These are phyloP conservation scores for Carex sylvatica DNA, from an alignment of 202 grass and related monocot genomes.

Conservation along the genomic window DNA sequence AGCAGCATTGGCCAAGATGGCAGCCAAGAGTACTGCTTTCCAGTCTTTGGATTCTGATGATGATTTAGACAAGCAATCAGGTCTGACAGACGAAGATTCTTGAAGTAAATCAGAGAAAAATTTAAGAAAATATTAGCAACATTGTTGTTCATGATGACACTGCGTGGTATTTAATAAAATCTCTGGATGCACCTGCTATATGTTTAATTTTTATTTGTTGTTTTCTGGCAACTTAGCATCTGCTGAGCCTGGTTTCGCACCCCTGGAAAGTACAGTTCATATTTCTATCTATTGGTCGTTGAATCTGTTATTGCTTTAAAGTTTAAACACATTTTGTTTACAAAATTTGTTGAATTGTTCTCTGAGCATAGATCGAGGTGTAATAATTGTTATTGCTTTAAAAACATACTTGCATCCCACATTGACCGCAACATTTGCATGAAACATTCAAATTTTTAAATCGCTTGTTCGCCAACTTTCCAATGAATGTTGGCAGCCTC, in stretches of 20 bases:
- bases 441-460: background rate
- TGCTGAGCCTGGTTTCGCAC: background rate
- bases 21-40: conserved; percentile 26
- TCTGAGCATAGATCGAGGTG: background rate
- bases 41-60: conserved; percentile 35
- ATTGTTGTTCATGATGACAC: background rate
- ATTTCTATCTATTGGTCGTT: background rate
- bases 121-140: conserved; percentile 6
- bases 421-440: background rate
- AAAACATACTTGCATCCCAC: no score
- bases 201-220: background rate
- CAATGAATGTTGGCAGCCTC: background rate
- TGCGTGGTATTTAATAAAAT: background rate
- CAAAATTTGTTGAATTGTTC: background rate
- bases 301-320: background rate
- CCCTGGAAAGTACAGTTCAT: no score
- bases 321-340: background rate
- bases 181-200: background rate
- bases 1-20: conserved; percentile 62
- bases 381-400: background rate
- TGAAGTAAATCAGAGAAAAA: conserved; percentile 23
- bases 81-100: conserved; percentile 48
- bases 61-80: conserved; percentile 25
- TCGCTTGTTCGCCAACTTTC: background rate
- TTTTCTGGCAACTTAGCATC: background rate